Conservation (phyloP, 129 eudicot species). For the Chrysanthemum seticuspe region DNA sequence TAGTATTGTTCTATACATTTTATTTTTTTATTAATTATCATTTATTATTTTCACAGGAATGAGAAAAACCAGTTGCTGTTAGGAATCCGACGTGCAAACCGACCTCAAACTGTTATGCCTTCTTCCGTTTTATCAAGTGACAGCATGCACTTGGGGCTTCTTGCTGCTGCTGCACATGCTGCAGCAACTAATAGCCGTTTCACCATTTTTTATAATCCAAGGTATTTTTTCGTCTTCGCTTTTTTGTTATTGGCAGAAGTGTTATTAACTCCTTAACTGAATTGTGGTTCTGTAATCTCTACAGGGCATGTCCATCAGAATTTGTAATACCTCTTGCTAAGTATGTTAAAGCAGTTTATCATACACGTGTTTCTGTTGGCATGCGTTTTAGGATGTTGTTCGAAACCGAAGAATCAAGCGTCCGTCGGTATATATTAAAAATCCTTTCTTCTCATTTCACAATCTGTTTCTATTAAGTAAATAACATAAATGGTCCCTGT, state of each 20-base stretch:
- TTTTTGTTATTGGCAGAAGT: background rate
- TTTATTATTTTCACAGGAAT: conserved; percentile 53
- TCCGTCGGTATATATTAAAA: conserved; percentile 63
- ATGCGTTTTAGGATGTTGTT: conserved; percentile 94
- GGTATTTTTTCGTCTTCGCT: conserved; percentile 37
- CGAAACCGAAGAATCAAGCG: conserved; percentile 96
- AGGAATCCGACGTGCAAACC: conserved; percentile 90
- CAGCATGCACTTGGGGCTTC: conserved; percentile 97
- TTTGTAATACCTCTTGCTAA: conserved; percentile 83
- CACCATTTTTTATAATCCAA: conserved; percentile 86
- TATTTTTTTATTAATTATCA: background rate
- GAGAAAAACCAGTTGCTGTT: conserved; percentile 79
- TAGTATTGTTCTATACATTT: background rate
- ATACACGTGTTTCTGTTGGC: conserved; percentile 90
- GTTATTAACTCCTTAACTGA: background rate
- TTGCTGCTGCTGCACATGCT: conserved; percentile 99
- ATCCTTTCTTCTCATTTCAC: background rate
- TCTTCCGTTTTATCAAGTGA: conserved; percentile 94
- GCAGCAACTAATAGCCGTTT: conserved; percentile 92
- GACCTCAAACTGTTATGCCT: conserved; percentile 94
- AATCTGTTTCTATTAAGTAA: background rate
- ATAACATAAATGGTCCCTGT: background rate
- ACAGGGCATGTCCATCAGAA: conserved; percentile 88
- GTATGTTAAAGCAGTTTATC: conserved; percentile 80
- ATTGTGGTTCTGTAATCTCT: background rate